phyloP scores from a whole-genome alignment of 148 eudicot genomes.

The Heliamphora exappendiculata region DNA sequence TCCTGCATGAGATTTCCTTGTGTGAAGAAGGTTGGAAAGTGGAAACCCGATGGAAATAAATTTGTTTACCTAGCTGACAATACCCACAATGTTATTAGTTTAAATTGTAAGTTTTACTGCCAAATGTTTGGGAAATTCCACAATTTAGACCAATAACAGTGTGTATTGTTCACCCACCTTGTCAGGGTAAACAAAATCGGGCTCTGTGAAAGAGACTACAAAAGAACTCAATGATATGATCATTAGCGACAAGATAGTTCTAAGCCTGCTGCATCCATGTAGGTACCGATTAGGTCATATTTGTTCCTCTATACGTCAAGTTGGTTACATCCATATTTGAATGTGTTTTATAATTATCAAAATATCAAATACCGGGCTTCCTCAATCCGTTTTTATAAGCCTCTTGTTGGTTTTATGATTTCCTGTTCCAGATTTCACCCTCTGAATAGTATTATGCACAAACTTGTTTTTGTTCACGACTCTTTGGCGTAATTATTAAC shows the following conservation, averaged over 20 bases:
- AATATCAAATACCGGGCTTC: not conserved
- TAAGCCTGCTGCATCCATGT: not conserved
- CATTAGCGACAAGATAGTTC: not conserved
- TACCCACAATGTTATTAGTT: too few species aligned
- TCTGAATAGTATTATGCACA: too few species aligned
- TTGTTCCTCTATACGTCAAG: not conserved
- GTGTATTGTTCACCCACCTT: too few species aligned
- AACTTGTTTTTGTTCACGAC: too few species aligned
- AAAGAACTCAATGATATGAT: not conserved
- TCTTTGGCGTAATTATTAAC: too few species aligned
- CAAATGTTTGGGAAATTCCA: too few species aligned
- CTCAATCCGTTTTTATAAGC: not conserved
- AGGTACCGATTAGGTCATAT: not conserved
- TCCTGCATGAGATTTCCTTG: not conserved
- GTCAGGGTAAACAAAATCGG: too few species aligned
- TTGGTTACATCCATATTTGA: not conserved
- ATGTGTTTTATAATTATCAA: not conserved
- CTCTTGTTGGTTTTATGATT: conserved; percentile 7
- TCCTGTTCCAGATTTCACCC: not conserved
- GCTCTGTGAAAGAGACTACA: not conserved
- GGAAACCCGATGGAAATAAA: too few species aligned
- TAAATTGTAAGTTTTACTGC: too few species aligned
- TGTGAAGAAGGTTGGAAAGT: not conserved
- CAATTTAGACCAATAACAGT: too few species aligned
- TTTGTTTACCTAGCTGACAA: too few species aligned